A percentile compares a stretch with the other conserved stretches of the same genome.
phyloP scores from a whole-genome alignment of 2,329 filamentous ascomycete genomes.

The Epicoccum nigrum region DNA sequence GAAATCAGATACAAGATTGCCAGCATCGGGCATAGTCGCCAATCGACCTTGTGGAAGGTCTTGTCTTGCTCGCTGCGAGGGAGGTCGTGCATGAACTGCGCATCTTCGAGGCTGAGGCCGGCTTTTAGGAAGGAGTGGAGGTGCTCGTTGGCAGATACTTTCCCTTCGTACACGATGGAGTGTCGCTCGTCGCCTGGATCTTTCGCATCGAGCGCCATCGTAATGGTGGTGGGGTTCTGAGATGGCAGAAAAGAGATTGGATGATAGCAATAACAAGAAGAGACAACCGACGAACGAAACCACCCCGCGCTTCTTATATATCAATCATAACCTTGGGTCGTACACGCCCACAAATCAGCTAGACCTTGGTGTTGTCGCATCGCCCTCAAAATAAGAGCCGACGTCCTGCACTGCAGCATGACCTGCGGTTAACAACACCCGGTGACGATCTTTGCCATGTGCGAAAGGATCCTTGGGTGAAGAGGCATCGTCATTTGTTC shows the following conservation, averaged over 20 bases:
- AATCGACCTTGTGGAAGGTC: slow-evolving; percentile 34
- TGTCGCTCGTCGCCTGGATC: slow-evolving; percentile 1
- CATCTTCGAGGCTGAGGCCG: slow-evolving; percentile 32
- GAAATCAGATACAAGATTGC: slow-evolving; percentile 38
- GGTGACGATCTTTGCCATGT: not conserved
- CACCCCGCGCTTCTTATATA: not conserved
- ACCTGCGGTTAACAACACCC: not conserved
- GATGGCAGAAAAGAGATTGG: too few species aligned
- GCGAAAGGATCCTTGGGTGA: not conserved
- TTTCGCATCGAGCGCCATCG: slow-evolving; percentile 5
- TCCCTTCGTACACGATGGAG: slow-evolving; percentile 5
- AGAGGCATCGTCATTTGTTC: not conserved
- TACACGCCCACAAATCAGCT: not conserved
- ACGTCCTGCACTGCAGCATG: not conserved
- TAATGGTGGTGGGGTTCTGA: not conserved
- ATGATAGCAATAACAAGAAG: too few species aligned
- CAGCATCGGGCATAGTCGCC: slow-evolving; percentile 29
- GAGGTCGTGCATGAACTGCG: slow-evolving; percentile 32
- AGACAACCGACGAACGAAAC: too few species aligned
- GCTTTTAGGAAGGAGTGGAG: slow-evolving; percentile 18
- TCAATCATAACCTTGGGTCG: not conserved
- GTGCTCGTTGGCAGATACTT: slow-evolving; percentile 12
- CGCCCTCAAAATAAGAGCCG: not conserved
- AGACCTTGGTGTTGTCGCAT: not conserved
- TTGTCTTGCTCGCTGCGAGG: slow-evolving; percentile 29